A percentile compares a stretch with the other conserved stretches of the same genome.
Conservation (phyloP, 805 yeast genomes). For the Starmerella gropengiesseri region DNA sequence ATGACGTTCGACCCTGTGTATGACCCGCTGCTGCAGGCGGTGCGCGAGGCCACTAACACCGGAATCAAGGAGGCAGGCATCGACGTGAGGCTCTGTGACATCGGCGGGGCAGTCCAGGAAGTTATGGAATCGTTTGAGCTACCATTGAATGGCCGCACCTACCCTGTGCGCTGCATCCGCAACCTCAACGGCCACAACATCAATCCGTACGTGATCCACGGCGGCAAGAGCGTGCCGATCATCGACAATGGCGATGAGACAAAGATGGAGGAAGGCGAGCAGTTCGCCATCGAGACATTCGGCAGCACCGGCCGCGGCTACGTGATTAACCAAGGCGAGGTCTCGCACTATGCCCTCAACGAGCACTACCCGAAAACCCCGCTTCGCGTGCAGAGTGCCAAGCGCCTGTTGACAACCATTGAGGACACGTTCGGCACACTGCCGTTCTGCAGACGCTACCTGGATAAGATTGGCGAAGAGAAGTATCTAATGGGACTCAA, state of each 20-base stretch:
- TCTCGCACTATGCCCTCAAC: conserved; percentile 79
- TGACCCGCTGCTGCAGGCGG: conserved; percentile 72
- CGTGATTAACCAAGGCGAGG: conserved; percentile 78
- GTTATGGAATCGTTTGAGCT: conserved; percentile 95
- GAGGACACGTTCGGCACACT: conserved; percentile 80
- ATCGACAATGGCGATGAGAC: conserved; percentile 88
- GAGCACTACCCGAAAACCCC: conserved; percentile 40
- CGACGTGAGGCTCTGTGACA: conserved; percentile 87
- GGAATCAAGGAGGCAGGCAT: conserved; percentile 91
- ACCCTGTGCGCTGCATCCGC: conserved; percentile 78
- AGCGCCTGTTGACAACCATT: conserved; percentile 55
- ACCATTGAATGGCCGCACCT: conserved; percentile 74
- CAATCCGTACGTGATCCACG: conserved; percentile 73
- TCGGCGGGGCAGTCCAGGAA: conserved; percentile 93
- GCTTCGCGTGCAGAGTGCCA: conserved; percentile 54
- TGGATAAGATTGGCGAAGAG: conserved; percentile 85
- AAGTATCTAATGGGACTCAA: conserved; percentile 81
- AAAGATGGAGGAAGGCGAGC: conserved; percentile 98
- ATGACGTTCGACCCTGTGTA: conserved; percentile 60
- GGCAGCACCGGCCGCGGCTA: conserved; percentile 95
- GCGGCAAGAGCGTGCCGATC: conserved; percentile 93
- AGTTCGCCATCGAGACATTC: conserved; percentile 95
- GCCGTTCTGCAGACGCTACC: conserved; percentile 92
- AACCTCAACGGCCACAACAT: conserved; percentile 94
- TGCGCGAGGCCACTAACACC: conserved; percentile 83